Base-by-base conservation (phyloP, 176 grass and related monocot species). In the Ensete glaucum region DNA sequence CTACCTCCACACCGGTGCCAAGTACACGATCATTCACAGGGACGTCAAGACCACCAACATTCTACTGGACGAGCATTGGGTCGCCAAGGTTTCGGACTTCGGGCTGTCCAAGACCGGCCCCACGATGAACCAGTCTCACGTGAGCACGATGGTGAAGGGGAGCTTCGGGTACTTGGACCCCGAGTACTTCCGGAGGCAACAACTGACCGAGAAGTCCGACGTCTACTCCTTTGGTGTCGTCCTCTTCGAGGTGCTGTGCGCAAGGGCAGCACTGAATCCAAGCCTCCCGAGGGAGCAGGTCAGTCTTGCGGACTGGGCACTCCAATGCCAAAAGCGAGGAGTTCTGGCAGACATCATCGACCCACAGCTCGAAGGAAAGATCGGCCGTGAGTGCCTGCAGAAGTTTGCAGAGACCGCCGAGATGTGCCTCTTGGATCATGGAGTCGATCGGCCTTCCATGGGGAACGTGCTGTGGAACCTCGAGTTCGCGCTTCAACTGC, bases 31-130 rank as follows among this genome's bases (percentile, higher is more conserved):
- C 48, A 72, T 72, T 34, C 69, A 72, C 50, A 51, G 69, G 3
- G 69, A 72, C 50, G 69, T 72, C 3, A 72, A 72, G 69, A 72
- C 69, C 69, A 72, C 69, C 49, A 72, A 72, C 69, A 72, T 72
- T 13, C 69, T 72, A 14, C 5, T 72, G 49, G 69, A 72, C 50
- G 69, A 72, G n/a, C 52, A 72, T 4, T 72, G 69, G 69, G 50
- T 72, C 3, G 69, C 69, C 19, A 72, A 72, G 50, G 69, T 72
- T 21, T 72, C 69, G 2, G 69, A 72, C 11, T 72, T 72, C 50
- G 69, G 69, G 9, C 50, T 72, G 69, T 72, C 69, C 19, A 72
- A 72, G 69, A 72, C 69, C 50, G 69, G 69, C 9, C 69, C 69
- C 9, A 72, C 21, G n/a, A 53, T 72, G 69, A 72, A 72, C 50